phyloP scores from a whole-genome alignment of 345 rosid species.

The Crucihimalaya himalaica region DNA sequence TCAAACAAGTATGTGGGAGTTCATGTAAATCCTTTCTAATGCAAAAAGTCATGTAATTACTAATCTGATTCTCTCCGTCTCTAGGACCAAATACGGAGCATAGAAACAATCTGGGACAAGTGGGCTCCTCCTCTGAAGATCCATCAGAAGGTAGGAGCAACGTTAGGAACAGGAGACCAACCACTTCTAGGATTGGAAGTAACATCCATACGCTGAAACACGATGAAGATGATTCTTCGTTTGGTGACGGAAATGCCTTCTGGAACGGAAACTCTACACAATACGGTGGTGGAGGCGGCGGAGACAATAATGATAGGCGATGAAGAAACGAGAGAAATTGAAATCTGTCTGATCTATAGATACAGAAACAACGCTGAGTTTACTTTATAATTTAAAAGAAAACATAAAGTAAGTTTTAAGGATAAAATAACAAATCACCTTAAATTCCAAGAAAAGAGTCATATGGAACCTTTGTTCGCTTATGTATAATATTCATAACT shows the following conservation, averaged over 20 bases:
- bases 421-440: too few species aligned
- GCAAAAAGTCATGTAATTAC: constrained; percentile 16
- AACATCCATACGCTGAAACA: constrained; percentile 79
- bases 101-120: constrained; percentile 42
- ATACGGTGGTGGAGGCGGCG: constrained; percentile 56
- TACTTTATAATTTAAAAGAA: not conserved
- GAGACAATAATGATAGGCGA: constrained; percentile 37
- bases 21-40: constrained; percentile 1
- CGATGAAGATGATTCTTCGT: constrained; percentile 63
- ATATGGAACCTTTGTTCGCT: too few species aligned
- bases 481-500: too few species aligned
- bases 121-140: constrained; percentile 38
- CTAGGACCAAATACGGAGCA: constrained; percentile 56
- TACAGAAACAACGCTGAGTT: not conserved
- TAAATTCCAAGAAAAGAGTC: too few species aligned
- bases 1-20: constrained; percentile 51
- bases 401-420: too few species aligned
- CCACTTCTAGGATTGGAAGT: constrained; percentile 58
- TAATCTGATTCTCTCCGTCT: constrained; percentile 6
- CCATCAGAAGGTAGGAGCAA: constrained; percentile 44
- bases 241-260: constrained; percentile 63
- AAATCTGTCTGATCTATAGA: not conserved
- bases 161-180: constrained; percentile 45
- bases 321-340: constrained; percentile 8
- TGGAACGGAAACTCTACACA: constrained; percentile 96